Conservation (phyloP, 2,329 filamentous ascomycete species). For the Colletotrichum chlorophyti region DNA sequence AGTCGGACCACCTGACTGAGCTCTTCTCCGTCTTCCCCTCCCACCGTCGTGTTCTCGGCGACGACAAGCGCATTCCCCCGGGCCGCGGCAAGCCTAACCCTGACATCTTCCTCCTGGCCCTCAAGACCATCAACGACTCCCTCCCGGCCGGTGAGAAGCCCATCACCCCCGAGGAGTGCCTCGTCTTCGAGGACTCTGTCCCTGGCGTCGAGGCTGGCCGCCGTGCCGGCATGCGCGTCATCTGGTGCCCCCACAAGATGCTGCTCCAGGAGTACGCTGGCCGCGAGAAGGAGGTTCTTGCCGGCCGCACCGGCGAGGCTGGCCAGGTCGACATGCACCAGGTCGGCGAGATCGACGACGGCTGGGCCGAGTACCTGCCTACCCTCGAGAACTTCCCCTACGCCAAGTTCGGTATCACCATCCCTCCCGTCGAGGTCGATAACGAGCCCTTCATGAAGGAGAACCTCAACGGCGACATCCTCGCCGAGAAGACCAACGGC, state of each 20-base stretch:
- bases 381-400: constrained; percentile 64
- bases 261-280: constrained; percentile 79
- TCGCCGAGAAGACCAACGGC: constrained; percentile 28
- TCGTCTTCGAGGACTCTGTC: constrained; percentile 96
- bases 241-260: constrained; percentile 89
- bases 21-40: constrained; percentile 71
- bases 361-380: constrained; percentile 64
- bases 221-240: constrained; percentile 90
- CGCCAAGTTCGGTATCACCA: constrained; percentile 63
- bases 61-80: constrained; percentile 77
- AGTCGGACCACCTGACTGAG: constrained; percentile 68
- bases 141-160: constrained; percentile 66
- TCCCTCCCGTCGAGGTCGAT: constrained; percentile 50
- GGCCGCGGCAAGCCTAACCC: constrained; percentile 94
- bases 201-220: constrained; percentile 90
- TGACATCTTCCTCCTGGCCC: constrained; percentile 90
- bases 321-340: constrained; percentile 60
- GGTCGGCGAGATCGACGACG: constrained; percentile 64
- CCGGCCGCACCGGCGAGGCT: constrained; percentile 78
- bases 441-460: constrained; percentile 50
- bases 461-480: constrained; percentile 33
- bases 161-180: constrained; percentile 83
- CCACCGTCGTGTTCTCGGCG: constrained; percentile 80
- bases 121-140: constrained; percentile 82
- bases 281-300: constrained; percentile 81